These are phyloP conservation scores for Rhizoctonia solani DNA, from an alignment of 1,284 basidiomycete species.

Conservation along the genomic window DNA sequence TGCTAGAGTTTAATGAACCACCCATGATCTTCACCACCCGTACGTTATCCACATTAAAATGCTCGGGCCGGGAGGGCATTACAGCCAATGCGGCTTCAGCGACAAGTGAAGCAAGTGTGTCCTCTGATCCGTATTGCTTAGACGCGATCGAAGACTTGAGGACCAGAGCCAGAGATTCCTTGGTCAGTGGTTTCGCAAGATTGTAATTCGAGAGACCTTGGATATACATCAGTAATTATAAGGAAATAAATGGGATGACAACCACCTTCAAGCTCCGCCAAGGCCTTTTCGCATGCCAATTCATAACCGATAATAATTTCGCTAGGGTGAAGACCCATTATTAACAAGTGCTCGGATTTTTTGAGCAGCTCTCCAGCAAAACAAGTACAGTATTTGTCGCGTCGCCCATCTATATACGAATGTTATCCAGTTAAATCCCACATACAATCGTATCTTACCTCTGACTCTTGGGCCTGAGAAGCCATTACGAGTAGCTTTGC, in stretches of 20 bases:
- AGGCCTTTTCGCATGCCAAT: constrained; percentile 83
- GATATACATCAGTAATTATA: neutral
- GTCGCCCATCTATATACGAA: constrained; percentile 82
- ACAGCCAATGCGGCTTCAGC: constrained; percentile 90
- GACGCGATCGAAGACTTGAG: constrained; percentile 92
- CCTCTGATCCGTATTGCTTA: constrained; percentile 96
- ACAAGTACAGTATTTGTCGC: constrained; percentile 96
- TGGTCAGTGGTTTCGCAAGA: constrained; percentile 79
- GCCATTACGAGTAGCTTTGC: constrained; percentile 98
- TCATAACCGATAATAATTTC: constrained; percentile 96
- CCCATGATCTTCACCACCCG: constrained; percentile 99
- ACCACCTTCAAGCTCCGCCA: constrained; percentile 90
- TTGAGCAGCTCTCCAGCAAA: constrained; percentile 95
- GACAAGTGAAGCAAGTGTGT: constrained; percentile 79
- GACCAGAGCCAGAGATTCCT: constrained; percentile 74
- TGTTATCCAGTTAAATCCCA: neutral
- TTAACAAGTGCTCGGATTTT: constrained; percentile 88
- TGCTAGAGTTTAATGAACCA: constrained; percentile 79
- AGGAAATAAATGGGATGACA: constrained; percentile 39
- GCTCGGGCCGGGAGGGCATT: constrained; percentile 86
- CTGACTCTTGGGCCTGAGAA: constrained; percentile 90
- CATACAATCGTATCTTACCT: constrained; percentile 58
- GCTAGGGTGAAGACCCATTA: constrained; percentile 96
- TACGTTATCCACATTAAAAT: constrained; percentile 98
- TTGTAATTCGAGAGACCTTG: constrained; percentile 65